These are phyloP conservation scores for Fusarium irregulare DNA, from an alignment of 2,329 filamentous ascomycete genomes.

Conservation along the genomic window DNA sequence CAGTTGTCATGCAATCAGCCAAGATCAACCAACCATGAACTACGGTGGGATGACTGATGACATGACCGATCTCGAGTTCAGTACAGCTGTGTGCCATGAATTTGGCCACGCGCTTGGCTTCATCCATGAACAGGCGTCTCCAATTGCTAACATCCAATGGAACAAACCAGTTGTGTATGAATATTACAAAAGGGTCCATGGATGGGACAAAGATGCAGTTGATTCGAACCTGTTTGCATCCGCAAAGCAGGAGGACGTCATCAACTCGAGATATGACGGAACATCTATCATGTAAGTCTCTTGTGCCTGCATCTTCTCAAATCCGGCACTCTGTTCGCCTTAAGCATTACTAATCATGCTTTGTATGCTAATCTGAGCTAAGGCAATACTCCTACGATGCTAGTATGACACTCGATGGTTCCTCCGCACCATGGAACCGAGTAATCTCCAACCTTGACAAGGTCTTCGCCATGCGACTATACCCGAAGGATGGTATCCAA, in stretches of 20 bases:
- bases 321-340: neutral
- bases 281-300: neutral
- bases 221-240: neutral
- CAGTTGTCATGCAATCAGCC: neutral
- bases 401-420: neutral
- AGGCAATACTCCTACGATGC: slow-evolving; percentile 3
- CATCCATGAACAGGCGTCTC: neutral
- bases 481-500: neutral
- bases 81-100: neutral
- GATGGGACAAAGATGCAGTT: neutral
- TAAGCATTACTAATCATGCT: too few relatives aligned
- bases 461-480: neutral
- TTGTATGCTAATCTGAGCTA: neutral
- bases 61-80: neutral
- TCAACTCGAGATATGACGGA: neutral
- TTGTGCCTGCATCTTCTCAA: neutral
- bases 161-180: neutral
- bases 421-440: neutral
- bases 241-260: neutral
- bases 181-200: neutral
- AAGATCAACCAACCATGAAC: neutral
- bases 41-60: neutral
- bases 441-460: neutral
- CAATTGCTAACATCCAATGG: neutral
- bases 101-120: neutral